A percentile compares a stretch with the other conserved stretches of the same genome.
phyloP scores from a whole-genome alignment of 2,329 filamentous ascomycete species.

The Colletotrichum karsti region DNA sequence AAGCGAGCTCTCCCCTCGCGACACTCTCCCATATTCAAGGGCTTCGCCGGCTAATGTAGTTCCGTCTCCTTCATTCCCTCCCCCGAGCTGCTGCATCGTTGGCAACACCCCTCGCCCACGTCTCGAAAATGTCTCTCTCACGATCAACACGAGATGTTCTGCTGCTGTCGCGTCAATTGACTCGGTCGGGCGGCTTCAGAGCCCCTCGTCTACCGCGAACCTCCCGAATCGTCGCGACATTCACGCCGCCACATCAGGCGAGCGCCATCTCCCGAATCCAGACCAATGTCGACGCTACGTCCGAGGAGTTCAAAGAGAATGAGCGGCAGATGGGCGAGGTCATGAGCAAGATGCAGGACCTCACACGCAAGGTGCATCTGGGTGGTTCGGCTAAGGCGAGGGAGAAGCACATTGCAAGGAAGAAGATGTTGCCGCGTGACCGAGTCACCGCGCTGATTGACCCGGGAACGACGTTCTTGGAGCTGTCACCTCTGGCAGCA shows the following conservation, averaged over 20 bases:
- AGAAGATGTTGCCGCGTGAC: constrained; percentile 95
- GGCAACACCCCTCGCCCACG: constrained; percentile 17
- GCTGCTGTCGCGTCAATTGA: constrained; percentile 52
- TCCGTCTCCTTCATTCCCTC: constrained; percentile 4
- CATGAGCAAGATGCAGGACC: constrained; percentile 70
- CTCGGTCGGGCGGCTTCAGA: constrained; percentile 28
- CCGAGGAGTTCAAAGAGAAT: constrained; percentile 85
- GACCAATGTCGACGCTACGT: constrained; percentile 78
- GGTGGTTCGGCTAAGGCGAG: constrained; percentile 85
- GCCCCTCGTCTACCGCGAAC: constrained; percentile 40
- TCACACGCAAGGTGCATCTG: constrained; percentile 76
- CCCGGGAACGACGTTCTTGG: constrained; percentile 87
- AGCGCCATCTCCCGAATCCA: constrained; percentile 83
- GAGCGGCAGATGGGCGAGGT: constrained; percentile 78
- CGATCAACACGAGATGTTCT: constrained; percentile 55
- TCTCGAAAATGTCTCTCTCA: constrained; percentile 55
- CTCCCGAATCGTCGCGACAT: constrained; percentile 69
- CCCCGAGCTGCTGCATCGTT: constrained; percentile 24
- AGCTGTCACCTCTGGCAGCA: constrained; percentile 91
- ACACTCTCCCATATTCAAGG: constrained; percentile 19
- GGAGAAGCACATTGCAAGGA: constrained; percentile 85
- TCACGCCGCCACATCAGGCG: constrained; percentile 84
- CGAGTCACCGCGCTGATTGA: constrained; percentile 88
- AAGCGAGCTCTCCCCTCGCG: constrained; percentile 26
- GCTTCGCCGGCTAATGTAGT: constrained; percentile 34